Evolutionary conservation across 176 grass and related monocot genomes (phyloP).

Genomic region (Otatea glauca): DNA sequence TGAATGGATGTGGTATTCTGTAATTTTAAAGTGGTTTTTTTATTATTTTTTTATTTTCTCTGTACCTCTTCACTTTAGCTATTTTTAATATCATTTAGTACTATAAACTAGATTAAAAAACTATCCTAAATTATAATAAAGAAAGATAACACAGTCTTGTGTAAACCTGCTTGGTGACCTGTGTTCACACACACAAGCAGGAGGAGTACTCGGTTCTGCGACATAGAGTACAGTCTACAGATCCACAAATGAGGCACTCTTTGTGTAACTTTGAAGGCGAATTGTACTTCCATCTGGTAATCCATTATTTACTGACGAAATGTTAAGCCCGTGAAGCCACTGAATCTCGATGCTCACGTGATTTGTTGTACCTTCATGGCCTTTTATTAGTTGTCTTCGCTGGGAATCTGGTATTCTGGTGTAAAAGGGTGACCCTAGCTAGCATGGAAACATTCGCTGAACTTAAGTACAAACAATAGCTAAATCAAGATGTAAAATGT

Average conservation of each 20-base stretch:
- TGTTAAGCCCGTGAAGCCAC: constrained; percentile 40
- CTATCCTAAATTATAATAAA: too few relatives aligned
- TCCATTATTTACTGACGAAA: not conserved
- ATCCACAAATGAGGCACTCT: not conserved
- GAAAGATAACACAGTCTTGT: too few relatives aligned
- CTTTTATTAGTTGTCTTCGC: constrained; percentile 28
- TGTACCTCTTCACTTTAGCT: too few relatives aligned
- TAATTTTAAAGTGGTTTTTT: too few relatives aligned
- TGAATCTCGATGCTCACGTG: constrained; percentile 37
- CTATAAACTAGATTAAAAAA: too few relatives aligned
- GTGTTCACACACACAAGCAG: too few relatives aligned
- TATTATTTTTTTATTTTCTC: too few relatives aligned
- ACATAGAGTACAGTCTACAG: not conserved
- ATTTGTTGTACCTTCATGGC: constrained; percentile 12
- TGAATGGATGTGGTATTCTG: too few relatives aligned
- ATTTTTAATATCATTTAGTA: too few relatives aligned
- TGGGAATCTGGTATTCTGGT: not conserved
- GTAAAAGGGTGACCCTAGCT: not conserved
- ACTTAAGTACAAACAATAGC: not conserved
- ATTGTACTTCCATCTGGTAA: too few relatives aligned
- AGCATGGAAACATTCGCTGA: constrained; percentile 34
- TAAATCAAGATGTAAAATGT: not conserved
- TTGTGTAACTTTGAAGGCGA: not conserved
- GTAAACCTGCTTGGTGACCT: too few relatives aligned
- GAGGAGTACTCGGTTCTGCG: not conserved